Percentiles rank a stretch among this genome's conserved stretches.
Conservation (phyloP, 2,329 filamentous ascomycete genomes). For the Phyllosticta paracitricarpa region DNA sequence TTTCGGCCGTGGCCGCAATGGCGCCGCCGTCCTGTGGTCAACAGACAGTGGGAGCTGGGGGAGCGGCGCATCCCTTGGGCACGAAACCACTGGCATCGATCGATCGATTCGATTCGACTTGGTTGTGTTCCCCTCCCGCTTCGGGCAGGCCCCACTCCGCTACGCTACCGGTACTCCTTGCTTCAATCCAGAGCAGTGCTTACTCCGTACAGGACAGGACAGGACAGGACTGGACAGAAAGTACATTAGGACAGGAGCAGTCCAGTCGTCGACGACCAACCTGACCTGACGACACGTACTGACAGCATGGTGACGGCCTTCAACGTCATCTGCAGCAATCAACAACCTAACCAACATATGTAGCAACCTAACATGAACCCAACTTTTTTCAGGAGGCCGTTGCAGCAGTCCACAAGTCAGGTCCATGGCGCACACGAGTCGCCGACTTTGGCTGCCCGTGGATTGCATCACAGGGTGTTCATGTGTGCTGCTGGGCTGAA, state of each 20-base stretch:
- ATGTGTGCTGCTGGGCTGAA: neutral
- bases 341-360: too few species aligned
- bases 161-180: neutral
- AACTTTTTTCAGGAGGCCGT: neutral
- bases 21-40: neutral
- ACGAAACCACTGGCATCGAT: conserved; percentile 2
- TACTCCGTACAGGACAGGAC: neutral
- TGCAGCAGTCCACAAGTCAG: neutral
- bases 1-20: conserved; percentile 2
- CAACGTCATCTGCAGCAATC: neutral
- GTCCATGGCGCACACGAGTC: neutral
- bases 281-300: too few species aligned
- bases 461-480: conserved; percentile 10
- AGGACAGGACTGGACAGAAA: neutral
- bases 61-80: conserved; percentile 4
- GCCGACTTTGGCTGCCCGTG: neutral
- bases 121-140: conserved; percentile 4
- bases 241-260: too few species aligned
- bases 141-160: conserved; percentile 8
- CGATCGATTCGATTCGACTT: conserved; percentile 9
- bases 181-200: neutral
- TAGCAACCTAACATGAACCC: neutral
- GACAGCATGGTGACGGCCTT: neutral
- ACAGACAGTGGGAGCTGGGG: neutral
- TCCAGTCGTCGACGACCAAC: too few species aligned